Base-by-base conservation (phyloP, 176 grass and related monocot species). In the Neostapfia colusana region DNA sequence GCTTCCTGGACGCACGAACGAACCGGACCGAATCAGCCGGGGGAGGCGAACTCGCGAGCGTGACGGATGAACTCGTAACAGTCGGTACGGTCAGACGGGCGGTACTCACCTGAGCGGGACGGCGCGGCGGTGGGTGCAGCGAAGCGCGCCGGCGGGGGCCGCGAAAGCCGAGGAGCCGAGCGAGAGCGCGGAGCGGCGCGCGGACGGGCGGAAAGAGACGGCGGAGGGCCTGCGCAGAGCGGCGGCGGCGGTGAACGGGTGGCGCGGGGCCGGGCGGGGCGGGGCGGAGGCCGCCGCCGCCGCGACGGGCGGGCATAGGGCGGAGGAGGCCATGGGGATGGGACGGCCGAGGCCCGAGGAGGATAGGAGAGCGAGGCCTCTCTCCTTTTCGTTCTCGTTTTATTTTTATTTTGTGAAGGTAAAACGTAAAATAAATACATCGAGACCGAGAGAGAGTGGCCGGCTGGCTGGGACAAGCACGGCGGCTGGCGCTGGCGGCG, bases 311-410 rank as follows among this genome's bases (percentile, higher is more conserved):
- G 85, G 75, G 75, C 44, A 67, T 26, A 62, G 80, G 80, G 76
- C 67, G 54, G 86, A 88, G 60, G 81, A 88, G 60, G 81, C 86
- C 86, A 88, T 83, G 24, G 44, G 65, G 67, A 24, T 23, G 73
- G 62, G 62, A 68, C 58, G 79, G 67, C 79, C 85, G 44, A 41
- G 43, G 36, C 13, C 58, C 55, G 11, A 28, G 31, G 31, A 31
- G 56, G 86, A 88, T 88, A 88, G 81, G 81, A 78, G 61, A 77
- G 54, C 73, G 41, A 57, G 62, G 16, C 1, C 16, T 42, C 6
- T 55, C n/a, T 15, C 2, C 24, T 10, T 43, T 1, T 24, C 34
- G 27, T 58, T 5, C 24, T 8, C 31, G 20, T 16, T 50, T 81
- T n/a, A n/a, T 85, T 46, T 65, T 86, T 35, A 42, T 81, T 53